Evolutionary conservation across 1,284 basidiomycete genomes (phyloP).

Genomic region (Austroboletus novae-zelandiae): DNA sequence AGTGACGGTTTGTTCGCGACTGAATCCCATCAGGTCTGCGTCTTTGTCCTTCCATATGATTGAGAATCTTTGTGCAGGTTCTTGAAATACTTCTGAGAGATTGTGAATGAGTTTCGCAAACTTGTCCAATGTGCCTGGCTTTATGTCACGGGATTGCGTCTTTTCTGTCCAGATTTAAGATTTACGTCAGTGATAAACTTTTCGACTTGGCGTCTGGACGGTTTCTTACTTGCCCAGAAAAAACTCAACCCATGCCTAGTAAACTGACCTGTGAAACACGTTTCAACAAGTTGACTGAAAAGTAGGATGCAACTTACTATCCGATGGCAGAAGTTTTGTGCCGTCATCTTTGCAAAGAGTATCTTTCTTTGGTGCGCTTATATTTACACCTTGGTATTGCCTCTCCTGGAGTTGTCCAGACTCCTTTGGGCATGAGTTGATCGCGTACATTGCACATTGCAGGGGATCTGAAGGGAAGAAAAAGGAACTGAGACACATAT

Average conservation of each 20-base stretch:
- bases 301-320: neutral
- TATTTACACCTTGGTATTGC: neutral
- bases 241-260: neutral
- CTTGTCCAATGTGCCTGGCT: neutral
- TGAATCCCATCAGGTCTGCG: slow-evolving; percentile 21
- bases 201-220: neutral
- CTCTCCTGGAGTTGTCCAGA: neutral
- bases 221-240: neutral
- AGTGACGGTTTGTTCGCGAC: too few relatives aligned
- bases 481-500: neutral
- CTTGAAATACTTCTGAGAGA: slow-evolving; percentile 9
- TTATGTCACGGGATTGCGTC: neutral
- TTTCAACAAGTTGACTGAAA: neutral
- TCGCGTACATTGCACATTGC: neutral
- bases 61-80: slow-evolving; percentile 7
- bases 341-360: neutral
- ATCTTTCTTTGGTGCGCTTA: neutral
- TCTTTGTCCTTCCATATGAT: slow-evolving; percentile 26
- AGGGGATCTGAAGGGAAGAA: neutral
- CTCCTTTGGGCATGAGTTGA: neutral
- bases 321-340: too few relatives aligned
- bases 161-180: neutral
- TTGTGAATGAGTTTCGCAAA: slow-evolving; percentile 6
- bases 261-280: neutral
- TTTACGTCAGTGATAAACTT: neutral